Base-by-base conservation (phyloP, 2,329 filamentous ascomycete genomes). In the Cladosporium velox region DNA sequence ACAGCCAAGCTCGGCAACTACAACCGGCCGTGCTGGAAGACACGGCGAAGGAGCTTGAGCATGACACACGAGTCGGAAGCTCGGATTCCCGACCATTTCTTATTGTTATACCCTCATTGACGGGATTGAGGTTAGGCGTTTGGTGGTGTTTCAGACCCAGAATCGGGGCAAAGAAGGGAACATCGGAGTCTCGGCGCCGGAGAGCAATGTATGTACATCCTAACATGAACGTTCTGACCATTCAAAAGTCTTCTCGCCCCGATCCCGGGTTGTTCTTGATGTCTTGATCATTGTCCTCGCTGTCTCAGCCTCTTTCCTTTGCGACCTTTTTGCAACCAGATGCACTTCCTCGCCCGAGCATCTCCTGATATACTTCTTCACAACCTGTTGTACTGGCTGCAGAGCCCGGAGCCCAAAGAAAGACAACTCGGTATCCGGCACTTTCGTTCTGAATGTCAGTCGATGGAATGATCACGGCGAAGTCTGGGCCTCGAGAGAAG, bases 1-100 rank as follows among this genome's bases (percentile, higher is more conserved):
- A 55, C 82, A 86, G 67, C 83, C 86, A 8, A 83, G 81, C 67
- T 84, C 86, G 55, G 86, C 84, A 67, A 85, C 84, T 47, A 79
- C 82, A 58, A 83, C 80, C 68, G 82, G 81, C 15, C 75, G 81
- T 69, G 76, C 76, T 66, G 68, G 71, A 35, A 71, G 74, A 70
- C 70, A 70, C 67, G 71, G 70, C 68, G 74, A 77, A 67, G 66
- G 70, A 59, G 73, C 63, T n/a, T 65, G 32, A 59, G 41, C 47
- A 24, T 54, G 49, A 41, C 41, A 47, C 41, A 24, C n/a, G 41
- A 34, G 52, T 34, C 28, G 28, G 28, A 55, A 32, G 52, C 52
- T 21, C 30, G 38, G 3, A n/a, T n/a, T 18, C 7, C 41, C 35
- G 59, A 62, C 34, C 44, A 52, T 62, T 64, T 26, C 30, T 58